These are phyloP conservation scores for Russula sp. DNA, from an alignment of 768 basidiomycete genomes.

Conservation along the genomic window DNA sequence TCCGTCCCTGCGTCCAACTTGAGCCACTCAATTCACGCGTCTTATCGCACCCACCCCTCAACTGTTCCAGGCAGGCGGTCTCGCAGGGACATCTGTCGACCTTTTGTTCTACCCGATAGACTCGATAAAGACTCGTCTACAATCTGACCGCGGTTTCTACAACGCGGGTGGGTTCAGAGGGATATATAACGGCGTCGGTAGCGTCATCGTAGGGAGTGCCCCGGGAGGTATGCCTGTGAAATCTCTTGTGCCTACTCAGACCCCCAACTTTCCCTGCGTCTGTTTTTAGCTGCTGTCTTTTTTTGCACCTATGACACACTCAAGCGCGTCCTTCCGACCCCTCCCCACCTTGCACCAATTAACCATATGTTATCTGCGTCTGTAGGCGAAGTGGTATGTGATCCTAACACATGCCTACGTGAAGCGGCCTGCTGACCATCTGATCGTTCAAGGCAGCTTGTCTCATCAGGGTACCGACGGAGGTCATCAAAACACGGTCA, in stretches of 20 bases:
- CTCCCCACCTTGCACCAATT: constrained; percentile 55
- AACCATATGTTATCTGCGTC: constrained; percentile 50
- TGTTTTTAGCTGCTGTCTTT: constrained; percentile 79
- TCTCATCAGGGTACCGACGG: constrained; percentile 89
- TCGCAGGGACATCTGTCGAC: constrained; percentile 92
- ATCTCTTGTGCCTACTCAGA: neutral
- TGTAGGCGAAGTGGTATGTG: constrained; percentile 45
- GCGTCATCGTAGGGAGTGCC: constrained; percentile 90
- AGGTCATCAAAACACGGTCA: constrained; percentile 89
- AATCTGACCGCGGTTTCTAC: constrained; percentile 80
- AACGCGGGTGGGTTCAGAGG: constrained; percentile 82
- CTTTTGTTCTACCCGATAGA: constrained; percentile 95
- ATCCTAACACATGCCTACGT: neutral
- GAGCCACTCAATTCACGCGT: neutral
- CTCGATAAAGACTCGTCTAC: constrained; percentile 92
- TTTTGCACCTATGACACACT: constrained; percentile 91
- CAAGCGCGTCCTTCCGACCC: constrained; percentile 64
- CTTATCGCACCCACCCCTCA: neutral
- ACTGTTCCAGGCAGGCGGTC: constrained; percentile 62
- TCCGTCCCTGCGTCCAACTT: neutral
- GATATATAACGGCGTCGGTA: constrained; percentile 90
- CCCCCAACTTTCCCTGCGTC: neutral
- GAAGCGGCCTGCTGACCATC: constrained; percentile 6
- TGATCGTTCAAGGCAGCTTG: constrained; percentile 60
- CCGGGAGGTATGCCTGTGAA: constrained; percentile 65